These are phyloP conservation scores for Pseudogymnoascus sp. DNA, from an alignment of 2,329 filamentous ascomycete species.

Conservation along the genomic window DNA sequence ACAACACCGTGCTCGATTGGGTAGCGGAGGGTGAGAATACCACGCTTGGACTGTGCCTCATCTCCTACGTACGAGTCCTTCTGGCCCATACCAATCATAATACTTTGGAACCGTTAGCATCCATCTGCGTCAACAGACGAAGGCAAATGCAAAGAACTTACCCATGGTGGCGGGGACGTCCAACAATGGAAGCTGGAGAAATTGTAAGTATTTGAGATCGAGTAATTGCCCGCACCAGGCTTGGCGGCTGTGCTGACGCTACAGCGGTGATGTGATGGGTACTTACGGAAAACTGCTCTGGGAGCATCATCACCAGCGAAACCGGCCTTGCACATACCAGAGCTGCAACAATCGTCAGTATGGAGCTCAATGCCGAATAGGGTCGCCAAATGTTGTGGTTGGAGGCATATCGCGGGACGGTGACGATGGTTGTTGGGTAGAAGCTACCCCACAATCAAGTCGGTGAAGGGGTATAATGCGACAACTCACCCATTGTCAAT, in stretches of 20 bases:
- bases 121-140: background rate
- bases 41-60: slow-evolving; percentile 99
- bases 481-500: slow-evolving; percentile 99
- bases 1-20: slow-evolving; percentile 99
- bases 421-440: slow-evolving; percentile 3
- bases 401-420: slow-evolving; percentile 9
- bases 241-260: background rate
- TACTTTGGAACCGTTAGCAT: slow-evolving; percentile 50
- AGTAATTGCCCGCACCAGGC: background rate
- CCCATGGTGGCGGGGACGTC: slow-evolving; percentile 99
- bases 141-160: slow-evolving; percentile 45
- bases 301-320: slow-evolving; percentile 99
- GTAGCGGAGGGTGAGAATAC: slow-evolving; percentile 99
- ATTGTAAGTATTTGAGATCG: slow-evolving; percentile 12
- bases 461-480: slow-evolving; percentile 24
- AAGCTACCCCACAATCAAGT: slow-evolving; percentile 20
- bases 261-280: slow-evolving; percentile 24
- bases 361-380: slow-evolving; percentile 17
- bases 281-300: slow-evolving; percentile 99
- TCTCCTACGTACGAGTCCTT: slow-evolving; percentile 99
- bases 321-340: slow-evolving; percentile 99
- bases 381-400: background rate
- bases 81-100: slow-evolving; percentile 99
- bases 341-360: slow-evolving; percentile 49
- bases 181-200: slow-evolving; percentile 86